These are phyloP conservation scores for Pseudogymnoascus sp. DNA, from an alignment of 2,329 filamentous ascomycete species.

Conservation along the genomic window DNA sequence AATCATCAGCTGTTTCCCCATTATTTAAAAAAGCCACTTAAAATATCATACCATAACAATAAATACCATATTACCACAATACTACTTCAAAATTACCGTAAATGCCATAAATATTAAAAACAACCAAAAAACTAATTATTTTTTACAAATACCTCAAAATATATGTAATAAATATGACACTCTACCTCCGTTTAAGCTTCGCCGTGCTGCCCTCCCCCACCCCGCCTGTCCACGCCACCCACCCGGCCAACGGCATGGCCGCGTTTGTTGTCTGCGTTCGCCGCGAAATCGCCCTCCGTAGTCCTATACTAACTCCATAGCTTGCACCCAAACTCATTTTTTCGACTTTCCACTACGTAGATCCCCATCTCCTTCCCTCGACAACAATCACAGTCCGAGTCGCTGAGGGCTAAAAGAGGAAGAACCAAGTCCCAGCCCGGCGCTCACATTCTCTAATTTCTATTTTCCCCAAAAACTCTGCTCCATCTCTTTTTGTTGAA, in stretches of 20 bases:
- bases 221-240: not conserved
- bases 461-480: not conserved
- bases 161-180: not conserved
- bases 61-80: not conserved
- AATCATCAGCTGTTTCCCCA: not conserved
- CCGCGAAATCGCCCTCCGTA: not conserved
- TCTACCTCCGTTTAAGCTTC: not conserved
- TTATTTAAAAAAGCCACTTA: not conserved
- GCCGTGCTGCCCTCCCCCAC: not conserved
- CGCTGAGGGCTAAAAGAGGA: not conserved
- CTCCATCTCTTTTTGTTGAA: not conserved
- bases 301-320: not conserved
- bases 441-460: not conserved
- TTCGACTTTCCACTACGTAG: not conserved
- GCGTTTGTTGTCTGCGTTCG: not conserved
- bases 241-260: not conserved
- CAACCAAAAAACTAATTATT: not conserved
- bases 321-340: not conserved
- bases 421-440: not conserved
- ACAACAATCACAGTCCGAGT: not conserved
- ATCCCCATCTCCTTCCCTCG: not conserved
- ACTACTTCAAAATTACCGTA: not conserved
- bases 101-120: not conserved
- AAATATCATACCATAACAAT: not conserved
- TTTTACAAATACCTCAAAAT: not conserved